Evolutionary conservation across 495 filamentous ascomycete species (phyloP).

Genomic region (Echria macrotheca): DNA sequence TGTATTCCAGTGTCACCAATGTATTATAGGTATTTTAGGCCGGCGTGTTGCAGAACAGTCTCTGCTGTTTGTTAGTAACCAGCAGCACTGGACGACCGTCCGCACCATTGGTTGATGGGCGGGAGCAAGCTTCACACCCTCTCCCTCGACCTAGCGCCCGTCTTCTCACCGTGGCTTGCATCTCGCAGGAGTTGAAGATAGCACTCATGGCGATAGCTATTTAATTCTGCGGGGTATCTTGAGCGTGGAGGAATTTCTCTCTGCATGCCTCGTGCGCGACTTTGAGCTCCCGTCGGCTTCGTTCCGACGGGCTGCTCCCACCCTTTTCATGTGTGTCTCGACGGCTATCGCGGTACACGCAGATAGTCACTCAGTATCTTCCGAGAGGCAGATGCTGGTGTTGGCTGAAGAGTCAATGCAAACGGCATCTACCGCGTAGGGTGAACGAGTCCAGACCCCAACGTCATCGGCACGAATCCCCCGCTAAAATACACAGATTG

Average conservation of each 20-base stretch:
- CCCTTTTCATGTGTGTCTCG: no score
- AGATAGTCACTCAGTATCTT: no score
- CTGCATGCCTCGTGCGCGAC: background rate
- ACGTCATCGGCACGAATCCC: no score
- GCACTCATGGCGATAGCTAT: constrained; percentile 4
- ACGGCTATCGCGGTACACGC: no score
- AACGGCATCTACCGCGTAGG: no score
- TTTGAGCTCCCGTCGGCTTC: background rate
- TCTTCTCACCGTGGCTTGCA: background rate
- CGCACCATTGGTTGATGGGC: no score
- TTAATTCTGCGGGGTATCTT: background rate
- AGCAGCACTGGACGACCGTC: background rate
- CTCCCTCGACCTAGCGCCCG: background rate
- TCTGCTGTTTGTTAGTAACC: background rate
- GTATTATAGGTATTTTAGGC: background rate
- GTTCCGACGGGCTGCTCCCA: no score
- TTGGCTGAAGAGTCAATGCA: no score
- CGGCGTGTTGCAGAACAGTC: background rate
- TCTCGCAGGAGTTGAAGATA: constrained; percentile 1
- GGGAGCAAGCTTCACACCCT: background rate
- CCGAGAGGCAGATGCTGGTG: no score
- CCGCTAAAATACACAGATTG: no score
- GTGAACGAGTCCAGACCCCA: no score
- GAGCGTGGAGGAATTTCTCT: constrained; percentile 1
- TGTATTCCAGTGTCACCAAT: background rate